These are phyloP conservation scores for Coemansia brasiliensis DNA, from an alignment of 192 early-diverging fungal genomes.

Conservation along the genomic window DNA sequence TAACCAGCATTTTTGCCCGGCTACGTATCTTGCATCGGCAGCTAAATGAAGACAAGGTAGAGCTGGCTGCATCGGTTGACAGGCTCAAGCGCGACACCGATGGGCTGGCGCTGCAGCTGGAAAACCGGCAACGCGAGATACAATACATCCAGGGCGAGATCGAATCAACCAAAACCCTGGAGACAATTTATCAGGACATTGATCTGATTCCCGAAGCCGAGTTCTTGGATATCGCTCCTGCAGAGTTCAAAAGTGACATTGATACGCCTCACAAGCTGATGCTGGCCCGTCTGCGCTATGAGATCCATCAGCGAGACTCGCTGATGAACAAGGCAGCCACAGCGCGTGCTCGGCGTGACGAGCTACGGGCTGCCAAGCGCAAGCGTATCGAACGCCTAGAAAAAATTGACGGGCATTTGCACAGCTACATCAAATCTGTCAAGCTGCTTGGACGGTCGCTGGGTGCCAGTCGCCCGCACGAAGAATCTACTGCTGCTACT, in stretches of 20 bases:
- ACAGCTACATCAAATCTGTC: constrained; percentile 37
- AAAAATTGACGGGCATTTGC: constrained; percentile 37
- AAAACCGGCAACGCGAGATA: constrained; percentile 35
- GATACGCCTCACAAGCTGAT: constrained; percentile 50
- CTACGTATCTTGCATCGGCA: constrained; percentile 40
- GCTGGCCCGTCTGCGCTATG: constrained; percentile 45
- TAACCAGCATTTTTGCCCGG: constrained; percentile 35
- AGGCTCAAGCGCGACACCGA: constrained; percentile 38
- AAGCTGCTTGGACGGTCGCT: constrained; percentile 26
- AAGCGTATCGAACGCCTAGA: constrained; percentile 44
- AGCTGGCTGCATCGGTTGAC: constrained; percentile 20
- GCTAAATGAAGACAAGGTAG: constrained; percentile 32
- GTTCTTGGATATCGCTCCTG: constrained; percentile 31
- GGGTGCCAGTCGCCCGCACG: constrained; percentile 1
- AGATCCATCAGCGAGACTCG: constrained; percentile 42
- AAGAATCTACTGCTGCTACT: background rate
- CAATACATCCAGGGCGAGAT: constrained; percentile 44
- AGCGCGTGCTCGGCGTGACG: constrained; percentile 30
- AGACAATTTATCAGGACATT: constrained; percentile 53
- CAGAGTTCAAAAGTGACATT: constrained; percentile 25
- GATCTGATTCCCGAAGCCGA: constrained; percentile 34
- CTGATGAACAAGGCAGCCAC: constrained; percentile 19
- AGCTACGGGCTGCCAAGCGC: constrained; percentile 37
- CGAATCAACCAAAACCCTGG: constrained; percentile 33
- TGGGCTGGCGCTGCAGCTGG: constrained; percentile 31